Conservation (phyloP, 1,284 basidiomycete genomes). For the Irpex sp. region DNA sequence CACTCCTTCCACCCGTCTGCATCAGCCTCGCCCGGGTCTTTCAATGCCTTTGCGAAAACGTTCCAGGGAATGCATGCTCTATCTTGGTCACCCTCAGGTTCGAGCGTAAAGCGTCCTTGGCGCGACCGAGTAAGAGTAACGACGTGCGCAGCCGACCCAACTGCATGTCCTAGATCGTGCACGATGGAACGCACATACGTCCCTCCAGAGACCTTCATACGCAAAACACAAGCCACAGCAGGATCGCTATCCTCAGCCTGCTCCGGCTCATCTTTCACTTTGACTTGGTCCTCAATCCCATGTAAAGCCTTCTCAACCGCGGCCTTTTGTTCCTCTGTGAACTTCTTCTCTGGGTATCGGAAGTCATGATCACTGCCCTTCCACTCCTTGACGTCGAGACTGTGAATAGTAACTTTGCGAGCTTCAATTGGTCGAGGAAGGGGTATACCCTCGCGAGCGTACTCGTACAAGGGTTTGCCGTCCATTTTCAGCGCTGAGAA, state of each 20-base stretch:
- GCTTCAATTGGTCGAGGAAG: constrained; percentile 91
- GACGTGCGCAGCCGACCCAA: constrained; percentile 88
- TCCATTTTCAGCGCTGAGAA: constrained; percentile 99
- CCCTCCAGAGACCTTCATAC: constrained; percentile 92
- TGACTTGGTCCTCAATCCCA: constrained; percentile 33
- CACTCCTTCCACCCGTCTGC: constrained; percentile 66
- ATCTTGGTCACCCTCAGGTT: constrained; percentile 37
- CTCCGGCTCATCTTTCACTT: constrained; percentile 31
- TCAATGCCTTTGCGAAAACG: constrained; percentile 66
- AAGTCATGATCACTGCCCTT: constrained; percentile 61
- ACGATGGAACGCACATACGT: constrained; percentile 95
- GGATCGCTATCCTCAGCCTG: constrained; percentile 33
- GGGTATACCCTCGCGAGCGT: constrained; percentile 87
- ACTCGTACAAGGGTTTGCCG: constrained; percentile 94
- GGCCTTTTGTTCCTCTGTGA: constrained; percentile 67
- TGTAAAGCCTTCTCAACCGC: constrained; percentile 66
- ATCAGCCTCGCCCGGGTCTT: constrained; percentile 48
- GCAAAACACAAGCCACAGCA: constrained; percentile 82
- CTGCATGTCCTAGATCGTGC: constrained; percentile 81
- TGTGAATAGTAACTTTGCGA: constrained; percentile 81
- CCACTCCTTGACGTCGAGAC: constrained; percentile 75
- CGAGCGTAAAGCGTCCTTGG: constrained; percentile 77
- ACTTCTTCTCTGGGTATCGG: constrained; percentile 68
- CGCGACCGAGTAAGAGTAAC: constrained; percentile 83
- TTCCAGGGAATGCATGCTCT: constrained; percentile 73